Evolutionary conservation across 352 stramenopile species (phyloP), one percentile per base, ranked within the genome.

Genomic region (Phytophthora multivora): DNA sequence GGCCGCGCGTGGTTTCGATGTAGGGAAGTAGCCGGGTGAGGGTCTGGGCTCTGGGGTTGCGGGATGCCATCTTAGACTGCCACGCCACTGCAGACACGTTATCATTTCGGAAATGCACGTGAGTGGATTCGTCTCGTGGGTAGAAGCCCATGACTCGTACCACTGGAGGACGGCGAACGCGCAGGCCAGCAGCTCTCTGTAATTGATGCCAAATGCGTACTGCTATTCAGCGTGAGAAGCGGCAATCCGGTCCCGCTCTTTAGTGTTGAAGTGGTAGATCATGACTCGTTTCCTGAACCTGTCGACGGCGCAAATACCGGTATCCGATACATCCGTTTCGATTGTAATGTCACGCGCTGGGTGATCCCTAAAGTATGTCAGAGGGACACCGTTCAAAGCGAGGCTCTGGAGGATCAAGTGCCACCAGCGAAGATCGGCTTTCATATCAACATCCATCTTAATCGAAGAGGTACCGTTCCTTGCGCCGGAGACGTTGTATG

Each of bases 21-120:
- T 42, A 40, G 15, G 18, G 2, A 11, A 61, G 16, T n/a, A 55
- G 45, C 4, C 43, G 18, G 25, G 42, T 53, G 12, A 55, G 7
- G n/a, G 15, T 33, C 39, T 70, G 63, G 1, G 63, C 50, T 6
- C 55, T 43, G 0, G 51, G 38, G 19, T 71, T 71, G 5, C 11
- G 43, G 19, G 42, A 55, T 2, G 26, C 49, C 12, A 66, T 46
- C 0, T 51, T 46, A 0, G 41, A n/a, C 16, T 66, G 55, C 35
- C 63, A 71, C 1, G 55, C 31, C 6, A 63, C 31, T 40, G 43
- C 36, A 4, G 63, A 67, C 6, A 43, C 62, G 38, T 67, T 72
- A 31, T 68, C 64, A 13, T 60, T 61, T 1, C 18, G 28, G 35
- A 71, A 63, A 9, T 60, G 51, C 1, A 63, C 51, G 19, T 72